Conservation (phyloP, 495 filamentous ascomycete species). For the Neurospora tetrasperma region DNA sequence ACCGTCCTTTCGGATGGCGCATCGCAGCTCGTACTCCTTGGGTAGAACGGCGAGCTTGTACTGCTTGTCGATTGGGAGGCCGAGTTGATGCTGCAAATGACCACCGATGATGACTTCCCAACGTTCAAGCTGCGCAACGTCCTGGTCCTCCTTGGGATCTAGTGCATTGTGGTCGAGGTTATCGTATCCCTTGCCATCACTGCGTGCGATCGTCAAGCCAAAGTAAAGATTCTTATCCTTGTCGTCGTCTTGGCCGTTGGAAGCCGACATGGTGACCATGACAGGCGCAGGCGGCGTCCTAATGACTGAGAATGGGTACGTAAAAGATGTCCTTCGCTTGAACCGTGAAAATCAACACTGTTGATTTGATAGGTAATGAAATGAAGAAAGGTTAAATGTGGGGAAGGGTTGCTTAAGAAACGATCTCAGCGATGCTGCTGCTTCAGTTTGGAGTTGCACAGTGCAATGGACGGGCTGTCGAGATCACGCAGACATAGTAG, state of each 20-base stretch:
- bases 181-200: constrained; percentile 18
- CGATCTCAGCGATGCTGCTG: not conserved
- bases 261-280: not conserved
- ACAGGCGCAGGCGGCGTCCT: not conserved
- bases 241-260: not conserved
- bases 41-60: constrained; percentile 24
- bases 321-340: not conserved
- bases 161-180: constrained; percentile 17
- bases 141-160: constrained; percentile 13
- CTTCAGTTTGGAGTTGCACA: not conserved
- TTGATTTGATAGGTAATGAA: not conserved
- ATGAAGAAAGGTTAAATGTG: not conserved
- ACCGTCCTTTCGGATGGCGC: constrained; percentile 14
- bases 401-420: not conserved
- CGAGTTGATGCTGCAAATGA: constrained; percentile 18
- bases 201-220: constrained; percentile 19
- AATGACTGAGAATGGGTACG: not conserved
- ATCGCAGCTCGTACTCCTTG: constrained; percentile 23
- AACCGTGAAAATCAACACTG: not conserved
- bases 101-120: constrained; percentile 25
- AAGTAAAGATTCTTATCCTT: constrained; percentile 15
- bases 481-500: not conserved
- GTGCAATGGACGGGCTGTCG: not conserved
- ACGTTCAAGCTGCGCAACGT: constrained; percentile 20
- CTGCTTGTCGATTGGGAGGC: constrained; percentile 14